Evolutionary conservation across 495 filamentous ascomycete genomes (phyloP).

Genomic region (Lentithecium fluviatile): DNA sequence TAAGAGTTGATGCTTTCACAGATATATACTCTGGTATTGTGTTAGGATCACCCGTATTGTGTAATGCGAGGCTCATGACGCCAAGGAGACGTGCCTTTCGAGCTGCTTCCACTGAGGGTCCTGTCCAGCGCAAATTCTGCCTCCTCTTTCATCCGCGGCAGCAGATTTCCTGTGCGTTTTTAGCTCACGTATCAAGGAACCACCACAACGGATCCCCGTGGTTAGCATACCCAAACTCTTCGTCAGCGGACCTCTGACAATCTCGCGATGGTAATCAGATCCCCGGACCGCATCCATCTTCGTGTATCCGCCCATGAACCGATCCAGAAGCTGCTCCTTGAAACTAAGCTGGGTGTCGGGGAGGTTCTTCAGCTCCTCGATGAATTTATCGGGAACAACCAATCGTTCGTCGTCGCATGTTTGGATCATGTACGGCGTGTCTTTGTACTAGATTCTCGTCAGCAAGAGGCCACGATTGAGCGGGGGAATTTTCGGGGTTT

Average conservation of each 20-base stretch:
- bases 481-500: too few species aligned
- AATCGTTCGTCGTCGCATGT: slow-evolving; percentile 2
- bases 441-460: not conserved
- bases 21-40: too few species aligned
- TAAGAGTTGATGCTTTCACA: too few species aligned
- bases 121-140: not conserved
- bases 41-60: too few species aligned
- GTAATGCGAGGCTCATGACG: too few species aligned
- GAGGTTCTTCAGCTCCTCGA: slow-evolving; percentile 1
- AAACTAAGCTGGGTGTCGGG: not conserved
- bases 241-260: not conserved
- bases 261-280: not conserved
- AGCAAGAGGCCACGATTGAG: too few species aligned
- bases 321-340: slow-evolving; percentile 2
- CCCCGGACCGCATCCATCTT: not conserved
- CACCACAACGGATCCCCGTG: too few species aligned
- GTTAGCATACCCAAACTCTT: too few species aligned
- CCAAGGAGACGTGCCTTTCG: not conserved
- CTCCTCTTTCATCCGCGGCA: slow-evolving; percentile 4
- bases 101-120: not conserved
- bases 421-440: slow-evolving; percentile 2
- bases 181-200: too few species aligned
- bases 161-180: not conserved
- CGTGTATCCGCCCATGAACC: not conserved
- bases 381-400: not conserved